Conservation (phyloP, 106 monocot species). For the Apostasia shenzhenica region DNA sequence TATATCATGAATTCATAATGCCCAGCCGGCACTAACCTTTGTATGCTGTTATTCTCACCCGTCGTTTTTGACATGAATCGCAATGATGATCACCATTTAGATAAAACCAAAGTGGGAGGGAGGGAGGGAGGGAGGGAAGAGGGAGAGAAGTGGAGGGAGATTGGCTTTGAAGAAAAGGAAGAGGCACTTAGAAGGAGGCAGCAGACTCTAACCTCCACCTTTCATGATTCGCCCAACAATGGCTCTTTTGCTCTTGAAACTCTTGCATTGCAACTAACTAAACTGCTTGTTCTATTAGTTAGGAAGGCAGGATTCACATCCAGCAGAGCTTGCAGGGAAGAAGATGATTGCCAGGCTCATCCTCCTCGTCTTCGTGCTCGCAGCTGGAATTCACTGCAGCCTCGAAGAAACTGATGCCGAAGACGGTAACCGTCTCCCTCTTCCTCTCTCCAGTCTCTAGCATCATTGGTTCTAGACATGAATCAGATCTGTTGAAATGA, state of each 20-base stretch:
- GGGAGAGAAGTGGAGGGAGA: neutral
- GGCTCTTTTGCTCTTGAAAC: neutral
- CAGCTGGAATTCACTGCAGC: neutral
- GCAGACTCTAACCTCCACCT: neutral
- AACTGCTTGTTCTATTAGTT: neutral
- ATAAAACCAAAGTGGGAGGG: too few relatives aligned
- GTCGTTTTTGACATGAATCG: too few relatives aligned
- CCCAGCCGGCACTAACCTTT: too few relatives aligned
- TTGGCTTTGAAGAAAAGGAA: slow-evolving; percentile 4
- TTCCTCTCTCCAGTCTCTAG: neutral
- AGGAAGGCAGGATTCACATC: neutral
- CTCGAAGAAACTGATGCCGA: neutral
- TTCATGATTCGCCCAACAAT: neutral
- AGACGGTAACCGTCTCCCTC: neutral
- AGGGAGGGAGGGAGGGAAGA: too few relatives aligned
- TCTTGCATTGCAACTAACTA: neutral
- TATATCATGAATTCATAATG: too few relatives aligned
- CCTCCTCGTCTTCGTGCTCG: slow-evolving; percentile 1
- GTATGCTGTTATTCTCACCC: too few relatives aligned
- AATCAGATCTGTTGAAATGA: neutral
- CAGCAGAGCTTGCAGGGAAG: neutral
- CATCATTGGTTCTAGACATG: neutral
- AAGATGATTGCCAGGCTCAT: neutral
- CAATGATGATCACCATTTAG: too few relatives aligned
- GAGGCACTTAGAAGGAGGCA: too few relatives aligned